Evolutionary conservation across 2,329 filamentous ascomycete species (phyloP).

Genomic region (Talaromyces sp.): DNA sequence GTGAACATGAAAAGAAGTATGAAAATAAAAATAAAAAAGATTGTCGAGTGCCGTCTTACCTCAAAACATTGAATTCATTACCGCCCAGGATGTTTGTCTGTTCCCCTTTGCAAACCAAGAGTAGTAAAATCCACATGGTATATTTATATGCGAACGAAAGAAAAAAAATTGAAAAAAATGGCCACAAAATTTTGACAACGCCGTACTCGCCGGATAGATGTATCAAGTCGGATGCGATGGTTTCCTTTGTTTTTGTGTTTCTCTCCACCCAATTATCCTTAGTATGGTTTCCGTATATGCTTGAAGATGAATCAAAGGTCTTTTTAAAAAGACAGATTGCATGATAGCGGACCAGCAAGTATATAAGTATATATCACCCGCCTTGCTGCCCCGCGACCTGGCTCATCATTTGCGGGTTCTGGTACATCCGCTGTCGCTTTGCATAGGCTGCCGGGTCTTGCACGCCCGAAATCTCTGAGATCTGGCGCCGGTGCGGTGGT

Average conservation of each 20-base stretch:
- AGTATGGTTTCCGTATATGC: neutral
- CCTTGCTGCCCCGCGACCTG: conserved; percentile 34
- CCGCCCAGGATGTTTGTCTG: neutral
- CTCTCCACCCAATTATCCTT: neutral
- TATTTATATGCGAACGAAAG: conserved; percentile 1
- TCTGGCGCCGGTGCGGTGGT: conserved; percentile 51
- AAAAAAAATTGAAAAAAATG: neutral
- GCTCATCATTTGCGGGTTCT: conserved; percentile 43
- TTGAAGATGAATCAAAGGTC: neutral
- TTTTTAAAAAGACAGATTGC: neutral
- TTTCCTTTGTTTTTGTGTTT: neutral
- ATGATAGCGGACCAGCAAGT: neutral
- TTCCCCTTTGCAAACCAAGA: neutral
- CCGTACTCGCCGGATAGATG: neutral
- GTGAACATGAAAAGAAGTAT: neutral
- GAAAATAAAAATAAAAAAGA: neutral
- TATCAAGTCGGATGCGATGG: neutral
- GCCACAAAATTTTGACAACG: neutral
- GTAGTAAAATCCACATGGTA: conserved; percentile 1
- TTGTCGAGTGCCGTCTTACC: neutral
- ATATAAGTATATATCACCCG: neutral
- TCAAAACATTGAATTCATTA: neutral
- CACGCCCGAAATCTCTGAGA: conserved; percentile 58
- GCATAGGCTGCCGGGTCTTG: conserved; percentile 48
- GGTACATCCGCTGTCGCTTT: conserved; percentile 58